A percentile compares a stretch with the other conserved stretches of the same genome.
Conservation (phyloP, 305 asterid genomes). For the Ilex paraguariensis region DNA sequence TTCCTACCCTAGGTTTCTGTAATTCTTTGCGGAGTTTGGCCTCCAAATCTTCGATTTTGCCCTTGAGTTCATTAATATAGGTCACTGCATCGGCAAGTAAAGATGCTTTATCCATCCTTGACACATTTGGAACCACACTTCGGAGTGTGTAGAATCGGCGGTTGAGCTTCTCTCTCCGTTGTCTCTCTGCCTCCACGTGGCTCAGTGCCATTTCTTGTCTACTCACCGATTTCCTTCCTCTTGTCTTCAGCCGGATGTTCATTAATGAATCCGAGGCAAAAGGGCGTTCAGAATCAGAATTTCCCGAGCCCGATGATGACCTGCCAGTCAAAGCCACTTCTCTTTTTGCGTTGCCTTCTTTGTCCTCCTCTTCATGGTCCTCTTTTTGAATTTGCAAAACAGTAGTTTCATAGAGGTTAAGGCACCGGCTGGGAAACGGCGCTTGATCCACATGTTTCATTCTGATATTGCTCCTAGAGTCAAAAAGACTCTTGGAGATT, state of each 20-base stretch:
- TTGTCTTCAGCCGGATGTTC: background rate
- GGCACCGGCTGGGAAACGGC: background rate
- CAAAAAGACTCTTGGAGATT: conserved; percentile 9
- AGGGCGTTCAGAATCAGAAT: background rate
- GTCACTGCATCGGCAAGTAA: conserved; percentile 59
- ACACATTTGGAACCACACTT: conserved; percentile 64
- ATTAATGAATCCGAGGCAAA: too few species aligned
- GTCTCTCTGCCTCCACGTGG: conserved; percentile 74
- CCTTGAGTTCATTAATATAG: conserved; percentile 46
- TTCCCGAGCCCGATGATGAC: conserved; percentile 6
- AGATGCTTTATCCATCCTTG: conserved; percentile 68
- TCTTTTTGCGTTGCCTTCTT: too few species aligned
- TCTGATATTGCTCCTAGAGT: background rate
- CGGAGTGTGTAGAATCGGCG: conserved; percentile 65
- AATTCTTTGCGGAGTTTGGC: conserved; percentile 3
- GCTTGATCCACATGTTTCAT: background rate
- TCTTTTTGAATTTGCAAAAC: background rate
- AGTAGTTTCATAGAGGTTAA: background rate
- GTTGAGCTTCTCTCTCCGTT: conserved; percentile 61
- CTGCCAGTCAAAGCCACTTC: background rate
- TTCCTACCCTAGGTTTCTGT: background rate
- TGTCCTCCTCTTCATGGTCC: background rate
- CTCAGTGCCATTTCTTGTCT: conserved; percentile 9
- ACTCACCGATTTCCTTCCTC: background rate
- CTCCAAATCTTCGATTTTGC: conserved; percentile 38